Evolutionary conservation across 169 alveolate species (phyloP).

Genomic region (Plasmodium berghei): DNA sequence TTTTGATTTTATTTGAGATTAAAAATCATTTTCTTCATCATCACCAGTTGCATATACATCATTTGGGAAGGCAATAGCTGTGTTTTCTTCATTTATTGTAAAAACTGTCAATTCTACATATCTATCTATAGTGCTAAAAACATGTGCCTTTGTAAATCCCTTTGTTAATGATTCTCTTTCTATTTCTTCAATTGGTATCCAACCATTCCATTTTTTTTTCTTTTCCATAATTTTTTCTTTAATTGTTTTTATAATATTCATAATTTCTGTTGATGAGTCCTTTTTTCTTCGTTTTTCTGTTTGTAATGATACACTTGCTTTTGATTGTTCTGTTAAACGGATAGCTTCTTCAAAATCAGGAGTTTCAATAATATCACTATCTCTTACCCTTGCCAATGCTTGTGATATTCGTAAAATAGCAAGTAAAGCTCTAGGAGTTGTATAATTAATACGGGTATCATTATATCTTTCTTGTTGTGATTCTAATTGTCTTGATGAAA

Average conservation of each 20-base stretch:
- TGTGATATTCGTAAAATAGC: slow-evolving; percentile 96
- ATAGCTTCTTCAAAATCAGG: slow-evolving; percentile 97
- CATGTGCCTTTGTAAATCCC: slow-evolving; percentile 82
- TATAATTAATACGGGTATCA: slow-evolving; percentile 92
- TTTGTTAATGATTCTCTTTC: slow-evolving; percentile 82
- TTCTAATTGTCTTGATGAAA: slow-evolving; percentile 81
- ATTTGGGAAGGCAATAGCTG: slow-evolving; percentile 73
- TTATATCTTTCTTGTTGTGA: slow-evolving; percentile 84
- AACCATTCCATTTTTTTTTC: slow-evolving; percentile 85
- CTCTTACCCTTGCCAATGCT: slow-evolving; percentile 94
- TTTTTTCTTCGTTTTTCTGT: slow-evolving; percentile 77
- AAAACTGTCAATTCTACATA: slow-evolving; percentile 86
- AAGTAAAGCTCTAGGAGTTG: slow-evolving; percentile 97
- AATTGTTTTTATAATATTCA: slow-evolving; percentile 84
- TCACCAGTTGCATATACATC: slow-evolving; percentile 47
- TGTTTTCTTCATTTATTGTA: slow-evolving; percentile 57
- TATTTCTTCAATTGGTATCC: slow-evolving; percentile 82
- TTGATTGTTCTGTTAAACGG: slow-evolving; percentile 92
- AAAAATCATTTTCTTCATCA: slow-evolving; percentile 7
- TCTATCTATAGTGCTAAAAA: slow-evolving; percentile 82
- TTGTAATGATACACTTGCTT: slow-evolving; percentile 88
- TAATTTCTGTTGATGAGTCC: slow-evolving; percentile 84
- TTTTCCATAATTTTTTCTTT: slow-evolving; percentile 81
- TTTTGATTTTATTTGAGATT: not conserved
- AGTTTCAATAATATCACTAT: slow-evolving; percentile 91